Conservation (phyloP, 2,329 filamentous ascomycete species). For the Aureobasidium sp. region DNA sequence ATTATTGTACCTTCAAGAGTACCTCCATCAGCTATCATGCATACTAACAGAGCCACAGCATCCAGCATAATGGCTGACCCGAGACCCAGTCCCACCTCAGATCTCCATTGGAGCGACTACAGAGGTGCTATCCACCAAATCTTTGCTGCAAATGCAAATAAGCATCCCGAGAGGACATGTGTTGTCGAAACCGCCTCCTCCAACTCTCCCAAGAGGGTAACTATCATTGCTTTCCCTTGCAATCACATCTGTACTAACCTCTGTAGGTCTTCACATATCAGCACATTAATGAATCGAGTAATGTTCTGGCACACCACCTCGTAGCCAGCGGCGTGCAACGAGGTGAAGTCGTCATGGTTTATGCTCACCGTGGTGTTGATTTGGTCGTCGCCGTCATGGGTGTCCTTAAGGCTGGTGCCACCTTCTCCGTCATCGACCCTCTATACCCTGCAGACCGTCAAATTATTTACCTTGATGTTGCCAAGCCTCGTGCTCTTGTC, state of each 20-base stretch:
- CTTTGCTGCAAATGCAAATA: conserved; percentile 59
- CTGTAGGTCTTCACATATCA: conserved; percentile 62
- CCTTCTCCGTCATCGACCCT: conserved; percentile 66
- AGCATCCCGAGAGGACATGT: conserved; percentile 61
- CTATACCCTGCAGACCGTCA: conserved; percentile 75
- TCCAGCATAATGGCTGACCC: conserved; percentile 25
- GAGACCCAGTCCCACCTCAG: conserved; percentile 57
- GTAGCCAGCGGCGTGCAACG: conserved; percentile 63
- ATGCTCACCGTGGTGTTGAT: conserved; percentile 74
- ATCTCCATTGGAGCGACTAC: conserved; percentile 62
- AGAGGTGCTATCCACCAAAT: conserved; percentile 63
- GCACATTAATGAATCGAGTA: conserved; percentile 80
- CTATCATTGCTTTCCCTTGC: neutral
- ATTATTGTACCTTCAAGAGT: neutral
- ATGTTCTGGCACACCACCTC: conserved; percentile 72
- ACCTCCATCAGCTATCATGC: neutral
- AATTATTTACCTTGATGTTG: conserved; percentile 75
- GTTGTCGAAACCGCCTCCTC: conserved; percentile 58
- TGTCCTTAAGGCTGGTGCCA: conserved; percentile 50
- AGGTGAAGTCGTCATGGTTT: conserved; percentile 92
- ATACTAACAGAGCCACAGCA: neutral
- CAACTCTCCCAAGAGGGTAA: conserved; percentile 30
- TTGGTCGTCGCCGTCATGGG: conserved; percentile 77
- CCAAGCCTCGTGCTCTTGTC: conserved; percentile 65
- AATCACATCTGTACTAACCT: neutral